Conservation (phyloP, 192 early-diverging fungal genomes). For the Oehlia diaphana region DNA sequence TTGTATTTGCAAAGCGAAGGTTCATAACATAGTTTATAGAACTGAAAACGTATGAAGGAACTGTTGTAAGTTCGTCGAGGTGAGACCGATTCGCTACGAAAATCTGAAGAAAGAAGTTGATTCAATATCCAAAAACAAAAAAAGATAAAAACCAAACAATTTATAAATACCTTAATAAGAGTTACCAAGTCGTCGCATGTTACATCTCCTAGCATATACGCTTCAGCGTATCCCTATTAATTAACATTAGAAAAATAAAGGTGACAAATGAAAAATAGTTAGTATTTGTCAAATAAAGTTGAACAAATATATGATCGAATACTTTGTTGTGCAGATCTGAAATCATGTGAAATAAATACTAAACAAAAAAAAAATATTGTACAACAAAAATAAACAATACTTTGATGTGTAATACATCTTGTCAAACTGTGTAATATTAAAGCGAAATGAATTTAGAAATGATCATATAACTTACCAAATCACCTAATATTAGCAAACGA, state of each 20-base stretch:
- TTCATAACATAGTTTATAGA: conserved; percentile 54
- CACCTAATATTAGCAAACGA: conserved; percentile 51
- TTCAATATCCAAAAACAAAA: not conserved
- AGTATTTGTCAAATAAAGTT: not conserved
- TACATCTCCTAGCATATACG: conserved; percentile 70
- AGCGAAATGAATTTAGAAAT: too few species aligned
- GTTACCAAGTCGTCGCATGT: conserved; percentile 52
- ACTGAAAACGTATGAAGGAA: conserved; percentile 51
- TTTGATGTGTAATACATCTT: not conserved
- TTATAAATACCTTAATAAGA: conserved; percentile 46
- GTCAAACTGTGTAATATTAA: not conserved
- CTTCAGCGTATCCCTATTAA: conserved; percentile 66
- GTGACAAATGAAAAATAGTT: not conserved
- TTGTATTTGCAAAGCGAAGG: conserved; percentile 63
- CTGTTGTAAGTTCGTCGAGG: conserved; percentile 44
- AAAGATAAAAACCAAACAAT: not conserved
- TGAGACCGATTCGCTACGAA: conserved; percentile 60
- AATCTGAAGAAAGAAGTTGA: conserved; percentile 30
- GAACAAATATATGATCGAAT: too few species aligned
- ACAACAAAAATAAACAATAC: not conserved
- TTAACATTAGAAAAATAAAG: not conserved
- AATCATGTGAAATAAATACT: not conserved
- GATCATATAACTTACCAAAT: conserved; percentile 41
- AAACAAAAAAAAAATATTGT: not conserved
- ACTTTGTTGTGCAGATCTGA: not conserved